Base-by-base conservation (phyloP, 2,329 filamentous ascomycete species). In the Pestalotiopsis sp. region DNA sequence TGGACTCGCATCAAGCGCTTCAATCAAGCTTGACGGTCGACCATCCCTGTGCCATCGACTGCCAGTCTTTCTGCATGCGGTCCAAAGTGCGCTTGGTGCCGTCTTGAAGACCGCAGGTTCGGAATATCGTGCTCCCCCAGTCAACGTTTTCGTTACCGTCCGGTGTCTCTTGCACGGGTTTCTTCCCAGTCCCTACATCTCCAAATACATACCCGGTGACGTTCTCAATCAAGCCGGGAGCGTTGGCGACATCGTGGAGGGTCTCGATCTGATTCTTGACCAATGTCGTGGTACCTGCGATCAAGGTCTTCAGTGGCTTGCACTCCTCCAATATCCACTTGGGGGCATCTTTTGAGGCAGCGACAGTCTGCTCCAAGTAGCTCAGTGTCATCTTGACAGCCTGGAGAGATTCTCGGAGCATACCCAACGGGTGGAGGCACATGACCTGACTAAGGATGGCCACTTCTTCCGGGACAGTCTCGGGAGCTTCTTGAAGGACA, bases 41-140 rank as follows among this genome's bases (percentile, higher is more conserved):
- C 78, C 80, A 81, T 41, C 81, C 81, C 68, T 77, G 79, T 2
- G 82, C 75, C 4, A 77, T 75, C 59, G 82, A 78, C 62, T 77
- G 72, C 82, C 82, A 83, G 23, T 62, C 66, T 23, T 68, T 31
- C 3, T 66, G 14, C 12, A 68, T 68, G 36, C 66, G 38, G 31
- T 58, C 68, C 14, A 60, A 27, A 20, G 68, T 49, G 49, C 59
- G 31, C 23, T 63, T 41, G 36, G 64, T 27, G 13, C 58, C 63
- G 14, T 27, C 74, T 1, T 66, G 71, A 41, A 70, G 67, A 0
- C 78, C 77, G 1, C 78, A 73, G 6, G 76, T 72, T 2, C 73
- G 75, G 52, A 73, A 66, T 0, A 82, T 72, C 6, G 74, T 72
- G 20, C 69, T 69, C 0, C 66, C 64, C 3, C 79, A 68, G 65